Evolutionary conservation across 2,329 filamentous ascomycete species (phyloP).

Genomic region (Gaeumannomyces sp.): DNA sequence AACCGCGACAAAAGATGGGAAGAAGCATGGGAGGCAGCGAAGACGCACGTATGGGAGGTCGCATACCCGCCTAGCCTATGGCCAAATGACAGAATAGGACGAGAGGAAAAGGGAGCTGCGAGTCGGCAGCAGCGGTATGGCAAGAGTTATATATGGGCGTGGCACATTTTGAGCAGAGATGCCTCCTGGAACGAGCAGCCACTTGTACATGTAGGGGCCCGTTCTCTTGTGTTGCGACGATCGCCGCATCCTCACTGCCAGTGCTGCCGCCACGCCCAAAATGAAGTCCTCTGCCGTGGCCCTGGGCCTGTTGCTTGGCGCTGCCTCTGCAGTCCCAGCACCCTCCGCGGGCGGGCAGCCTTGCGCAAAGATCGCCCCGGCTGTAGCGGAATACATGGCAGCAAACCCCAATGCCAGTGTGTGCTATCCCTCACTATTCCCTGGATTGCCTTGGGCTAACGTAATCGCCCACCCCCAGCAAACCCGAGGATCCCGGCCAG

Average conservation of each 20-base stretch:
- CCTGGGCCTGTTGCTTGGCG: not conserved
- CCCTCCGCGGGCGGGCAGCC: not conserved
- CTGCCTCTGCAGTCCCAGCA: not conserved
- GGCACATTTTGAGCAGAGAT: not conserved
- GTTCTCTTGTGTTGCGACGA: not conserved
- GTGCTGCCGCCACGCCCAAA: not conserved
- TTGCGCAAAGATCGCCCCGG: not conserved
- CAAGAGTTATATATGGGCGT: not conserved
- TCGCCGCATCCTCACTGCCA: not conserved
- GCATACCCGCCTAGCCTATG: not conserved
- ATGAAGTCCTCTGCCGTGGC: not conserved
- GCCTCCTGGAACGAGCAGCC: not conserved
- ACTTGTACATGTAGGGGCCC: not conserved
- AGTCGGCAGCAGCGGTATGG: not conserved
- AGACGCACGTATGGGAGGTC: not conserved
- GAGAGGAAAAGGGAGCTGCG: not conserved
- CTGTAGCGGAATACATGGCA: not conserved
- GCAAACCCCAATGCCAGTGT: not conserved
- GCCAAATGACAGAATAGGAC: not conserved
- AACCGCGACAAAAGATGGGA: not conserved
- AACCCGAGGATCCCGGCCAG: slow-evolving; percentile 29
- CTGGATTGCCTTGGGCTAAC: not conserved
- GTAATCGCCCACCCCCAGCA: not conserved
- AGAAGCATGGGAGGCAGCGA: not conserved
- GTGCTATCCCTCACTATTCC: not conserved